These are phyloP conservation scores for Tolypocladium inflatum DNA, from an alignment of 2,329 filamentous ascomycete species.

Conservation along the genomic window DNA sequence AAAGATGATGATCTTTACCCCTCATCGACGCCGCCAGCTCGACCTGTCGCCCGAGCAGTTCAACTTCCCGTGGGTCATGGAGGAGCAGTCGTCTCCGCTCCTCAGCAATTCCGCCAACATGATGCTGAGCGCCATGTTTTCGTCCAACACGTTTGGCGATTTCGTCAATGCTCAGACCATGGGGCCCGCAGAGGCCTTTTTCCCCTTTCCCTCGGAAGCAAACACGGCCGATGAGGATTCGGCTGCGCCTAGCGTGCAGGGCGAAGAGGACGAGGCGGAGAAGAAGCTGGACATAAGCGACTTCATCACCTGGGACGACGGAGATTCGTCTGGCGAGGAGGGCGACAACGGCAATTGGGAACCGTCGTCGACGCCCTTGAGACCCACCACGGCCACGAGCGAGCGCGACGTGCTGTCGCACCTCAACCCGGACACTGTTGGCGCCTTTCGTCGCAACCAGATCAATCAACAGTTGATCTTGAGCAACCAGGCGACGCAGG, in stretches of 20 bases:
- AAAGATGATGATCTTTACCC: constrained; percentile 57
- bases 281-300: constrained; percentile 58
- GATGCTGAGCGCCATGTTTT: constrained; percentile 68
- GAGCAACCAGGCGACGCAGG: constrained; percentile 50
- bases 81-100: constrained; percentile 42
- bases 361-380: constrained; percentile 40
- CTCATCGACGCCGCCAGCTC: constrained; percentile 35
- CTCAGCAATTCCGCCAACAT: constrained; percentile 61
- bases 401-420: constrained; percentile 46
- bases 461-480: constrained; percentile 52
- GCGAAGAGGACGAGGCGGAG: constrained; percentile 57
- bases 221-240: constrained; percentile 41
- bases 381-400: constrained; percentile 37
- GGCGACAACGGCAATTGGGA: constrained; percentile 40
- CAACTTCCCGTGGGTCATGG: constrained; percentile 35
- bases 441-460: constrained; percentile 66
- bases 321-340: constrained; percentile 51
- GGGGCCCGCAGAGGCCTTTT: constrained; percentile 68
- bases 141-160: constrained; percentile 44
- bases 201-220: constrained; percentile 55
- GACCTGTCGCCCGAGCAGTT: constrained; percentile 48
- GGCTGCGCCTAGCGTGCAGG: constrained; percentile 22
- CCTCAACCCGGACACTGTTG: constrained; percentile 57
- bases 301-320: constrained; percentile 59
- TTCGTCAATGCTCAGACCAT: constrained; percentile 56